Evolutionary conservation across 768 basidiomycete genomes (phyloP).

Genomic region (Agrocybe chaxingu): DNA sequence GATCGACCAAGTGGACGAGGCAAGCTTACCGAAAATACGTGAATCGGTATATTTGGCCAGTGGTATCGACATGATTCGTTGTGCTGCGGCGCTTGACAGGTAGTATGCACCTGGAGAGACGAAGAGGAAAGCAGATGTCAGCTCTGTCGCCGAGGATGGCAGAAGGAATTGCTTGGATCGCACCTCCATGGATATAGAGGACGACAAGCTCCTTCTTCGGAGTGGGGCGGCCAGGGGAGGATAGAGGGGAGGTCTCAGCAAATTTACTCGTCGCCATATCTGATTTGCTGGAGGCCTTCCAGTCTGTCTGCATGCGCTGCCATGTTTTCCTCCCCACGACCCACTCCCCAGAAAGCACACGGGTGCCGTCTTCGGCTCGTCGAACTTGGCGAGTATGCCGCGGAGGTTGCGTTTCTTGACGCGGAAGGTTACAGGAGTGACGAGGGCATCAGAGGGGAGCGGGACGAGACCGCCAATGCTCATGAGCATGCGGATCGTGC

Average conservation of each 20-base stretch:
- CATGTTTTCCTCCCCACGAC: conserved; percentile 91
- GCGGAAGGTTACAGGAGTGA: conserved; percentile 90
- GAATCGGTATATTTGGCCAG: conserved; percentile 86
- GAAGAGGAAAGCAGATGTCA: background rate
- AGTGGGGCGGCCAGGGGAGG: conserved; percentile 10
- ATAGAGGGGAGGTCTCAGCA: conserved; percentile 1
- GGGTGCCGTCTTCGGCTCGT: conserved; percentile 71
- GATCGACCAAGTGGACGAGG: background rate
- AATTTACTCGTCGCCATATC: conserved; percentile 13
- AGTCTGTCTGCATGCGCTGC: conserved; percentile 81
- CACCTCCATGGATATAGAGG: conserved; percentile 93
- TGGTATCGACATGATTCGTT: conserved; percentile 87
- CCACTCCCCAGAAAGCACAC: conserved; percentile 94
- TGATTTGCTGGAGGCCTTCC: conserved; percentile 46
- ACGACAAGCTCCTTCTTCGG: conserved; percentile 71
- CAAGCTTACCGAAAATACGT: conserved; percentile 67
- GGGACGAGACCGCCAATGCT: conserved; percentile 79
- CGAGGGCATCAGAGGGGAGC: conserved; percentile 86
- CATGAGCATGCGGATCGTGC: conserved; percentile 61
- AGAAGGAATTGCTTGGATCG: conserved; percentile 17
- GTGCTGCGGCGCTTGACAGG: conserved; percentile 85
- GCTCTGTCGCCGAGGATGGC: background rate
- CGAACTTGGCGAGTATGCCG: conserved; percentile 76
- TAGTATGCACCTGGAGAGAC: conserved; percentile 80
- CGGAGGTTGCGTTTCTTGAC: conserved; percentile 70